Percentiles rank a stretch among this genome's conserved stretches.
phyloP scores from a whole-genome alignment of 108 stramenopile species.

The Cyclotella choctawhatcheeana region DNA sequence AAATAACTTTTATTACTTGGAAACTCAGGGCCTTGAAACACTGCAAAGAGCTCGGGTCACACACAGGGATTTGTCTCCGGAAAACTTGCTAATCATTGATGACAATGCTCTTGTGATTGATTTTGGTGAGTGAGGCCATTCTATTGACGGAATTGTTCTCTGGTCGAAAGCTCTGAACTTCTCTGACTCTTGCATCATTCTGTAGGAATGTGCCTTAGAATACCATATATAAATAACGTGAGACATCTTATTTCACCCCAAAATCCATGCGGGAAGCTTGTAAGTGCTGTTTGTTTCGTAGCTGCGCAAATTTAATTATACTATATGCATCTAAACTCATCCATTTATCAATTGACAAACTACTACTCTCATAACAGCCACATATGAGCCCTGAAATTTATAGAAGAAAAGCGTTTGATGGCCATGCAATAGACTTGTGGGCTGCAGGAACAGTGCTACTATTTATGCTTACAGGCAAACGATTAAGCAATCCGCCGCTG shows the following conservation, averaged over 20 bases:
- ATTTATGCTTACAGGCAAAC: constrained; percentile 58
- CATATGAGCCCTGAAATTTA: constrained; percentile 70
- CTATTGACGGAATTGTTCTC: too few species aligned
- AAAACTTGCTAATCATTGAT: constrained; percentile 69
- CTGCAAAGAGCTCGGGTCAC: constrained; percentile 70
- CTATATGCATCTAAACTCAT: background rate
- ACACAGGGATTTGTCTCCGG: constrained; percentile 80
- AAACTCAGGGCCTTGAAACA: constrained; percentile 63
- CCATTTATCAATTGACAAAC: background rate
- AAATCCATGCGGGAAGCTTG: constrained; percentile 59
- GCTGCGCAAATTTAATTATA: background rate
- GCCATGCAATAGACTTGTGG: constrained; percentile 69
- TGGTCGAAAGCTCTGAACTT: too few species aligned
- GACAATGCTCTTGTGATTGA: constrained; percentile 74
- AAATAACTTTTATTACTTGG: too few species aligned
- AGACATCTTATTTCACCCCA: constrained; percentile 44
- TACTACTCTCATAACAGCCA: constrained; percentile 21
- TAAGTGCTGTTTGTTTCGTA: background rate
- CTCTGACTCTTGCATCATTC: too few species aligned
- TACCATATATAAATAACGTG: constrained; percentile 53
- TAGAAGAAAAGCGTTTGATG: constrained; percentile 47
- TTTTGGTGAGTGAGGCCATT: too few species aligned
- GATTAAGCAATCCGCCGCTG: constrained; percentile 19
- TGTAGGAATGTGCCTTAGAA: constrained; percentile 86
- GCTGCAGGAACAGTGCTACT: constrained; percentile 66